Evolutionary conservation across 805 yeast genomes (phyloP).

Genomic region (Saccharomycopsis fibuligera): DNA sequence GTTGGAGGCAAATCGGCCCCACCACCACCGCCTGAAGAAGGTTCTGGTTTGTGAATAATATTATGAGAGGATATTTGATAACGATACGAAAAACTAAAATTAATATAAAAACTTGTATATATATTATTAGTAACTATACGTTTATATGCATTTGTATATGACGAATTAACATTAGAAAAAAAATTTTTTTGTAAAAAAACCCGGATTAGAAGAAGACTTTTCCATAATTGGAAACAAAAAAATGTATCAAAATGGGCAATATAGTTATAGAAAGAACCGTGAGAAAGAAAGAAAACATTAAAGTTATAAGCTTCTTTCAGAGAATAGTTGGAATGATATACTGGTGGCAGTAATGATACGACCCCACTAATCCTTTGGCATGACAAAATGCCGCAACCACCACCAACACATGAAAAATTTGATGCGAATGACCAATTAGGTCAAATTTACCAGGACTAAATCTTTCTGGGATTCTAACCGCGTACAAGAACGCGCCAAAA

Average conservation of each 20-base stretch:
- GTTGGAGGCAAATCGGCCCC: not conserved
- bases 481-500: conserved; percentile 74
- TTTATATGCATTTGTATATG: not conserved
- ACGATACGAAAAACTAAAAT: not conserved
- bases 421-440: conserved; percentile 75
- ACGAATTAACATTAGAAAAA: no score
- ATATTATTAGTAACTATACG: not conserved
- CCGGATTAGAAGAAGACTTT: no score
- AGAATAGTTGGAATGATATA: conserved; percentile 13
- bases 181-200: no score
- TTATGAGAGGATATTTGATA: no score
- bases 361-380: conserved; percentile 51
- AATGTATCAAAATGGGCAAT: no score
- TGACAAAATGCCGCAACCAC: conserved; percentile 75
- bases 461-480: conserved; percentile 72
- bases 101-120: not conserved
- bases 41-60: no score
- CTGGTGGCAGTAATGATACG: conserved; percentile 47
- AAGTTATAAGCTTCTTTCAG: no score
- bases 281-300: no score
- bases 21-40: not conserved
- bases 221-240: no score
- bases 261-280: no score
- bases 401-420: conserved; percentile 72
- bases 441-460: conserved; percentile 59